Conservation (phyloP, 345 rosid genomes). For the Boechera retrofracta region DNA sequence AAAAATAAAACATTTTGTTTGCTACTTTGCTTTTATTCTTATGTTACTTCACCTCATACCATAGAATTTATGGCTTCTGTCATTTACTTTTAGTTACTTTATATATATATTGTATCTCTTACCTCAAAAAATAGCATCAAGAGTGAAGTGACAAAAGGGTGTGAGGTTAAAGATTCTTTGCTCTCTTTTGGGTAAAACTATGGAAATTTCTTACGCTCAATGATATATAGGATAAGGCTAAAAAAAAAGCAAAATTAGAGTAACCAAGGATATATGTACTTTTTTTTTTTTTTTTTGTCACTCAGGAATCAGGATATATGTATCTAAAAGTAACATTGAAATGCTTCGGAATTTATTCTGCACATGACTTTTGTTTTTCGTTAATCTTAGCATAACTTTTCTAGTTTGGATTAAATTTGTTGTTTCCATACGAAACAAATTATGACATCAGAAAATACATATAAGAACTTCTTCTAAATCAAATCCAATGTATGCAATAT, state of each 20-base stretch:
- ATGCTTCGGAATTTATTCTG: neutral
- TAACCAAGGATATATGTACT: neutral
- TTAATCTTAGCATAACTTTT: neutral
- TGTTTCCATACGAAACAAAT: neutral
- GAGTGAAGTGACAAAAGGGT: constrained; percentile 50
- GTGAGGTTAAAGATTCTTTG: constrained; percentile 37
- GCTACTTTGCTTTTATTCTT: constrained; percentile 46
- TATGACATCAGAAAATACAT: neutral
- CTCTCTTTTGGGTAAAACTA: constrained; percentile 37
- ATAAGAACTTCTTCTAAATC: neutral
- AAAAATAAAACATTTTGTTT: neutral
- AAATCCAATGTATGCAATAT: neutral
- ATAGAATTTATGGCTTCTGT: constrained; percentile 36
- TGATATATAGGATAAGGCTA: constrained; percentile 20
- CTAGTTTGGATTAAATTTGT: neutral
- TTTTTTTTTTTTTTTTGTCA: too few species aligned
- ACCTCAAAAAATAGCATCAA: neutral
- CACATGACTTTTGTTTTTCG: neutral
- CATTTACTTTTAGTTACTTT: constrained; percentile 32
- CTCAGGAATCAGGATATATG: neutral
- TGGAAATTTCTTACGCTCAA: constrained; percentile 9
- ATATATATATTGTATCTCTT: neutral
- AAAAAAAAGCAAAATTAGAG: neutral
- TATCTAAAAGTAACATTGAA: neutral
- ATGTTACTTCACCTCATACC: constrained; percentile 29